These are phyloP conservation scores for Yarrowia sp. DNA, from an alignment of 805 yeast genomes.

Conservation along the genomic window DNA sequence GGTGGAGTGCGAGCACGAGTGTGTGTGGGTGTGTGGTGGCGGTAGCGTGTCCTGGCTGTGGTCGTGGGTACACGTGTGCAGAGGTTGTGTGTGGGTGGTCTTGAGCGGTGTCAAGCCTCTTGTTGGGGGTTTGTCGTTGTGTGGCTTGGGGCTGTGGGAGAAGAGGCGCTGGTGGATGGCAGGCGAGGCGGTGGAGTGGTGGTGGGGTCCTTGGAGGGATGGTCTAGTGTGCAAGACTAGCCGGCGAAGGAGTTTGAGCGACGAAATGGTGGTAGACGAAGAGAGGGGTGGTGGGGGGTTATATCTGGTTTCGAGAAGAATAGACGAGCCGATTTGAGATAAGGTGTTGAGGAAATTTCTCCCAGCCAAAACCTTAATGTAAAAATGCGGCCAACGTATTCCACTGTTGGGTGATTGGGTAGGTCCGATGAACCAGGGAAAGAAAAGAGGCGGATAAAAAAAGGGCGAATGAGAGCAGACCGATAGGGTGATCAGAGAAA, in stretches of 20 bases:
- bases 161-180: constrained; percentile 7
- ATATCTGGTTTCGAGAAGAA: constrained; percentile 27
- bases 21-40: constrained; percentile 11
- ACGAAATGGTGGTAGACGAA: constrained; percentile 31
- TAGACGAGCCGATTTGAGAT: constrained; percentile 37
- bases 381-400: constrained; percentile 18
- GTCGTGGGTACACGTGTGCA: constrained; percentile 18
- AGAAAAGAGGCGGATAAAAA: not conserved
- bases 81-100: not conserved
- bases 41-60: constrained; percentile 9
- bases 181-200: constrained; percentile 12
- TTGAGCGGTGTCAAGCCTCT: not conserved
- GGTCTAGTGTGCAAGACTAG: constrained; percentile 37
- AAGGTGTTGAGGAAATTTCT: constrained; percentile 38
- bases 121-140: constrained; percentile 11
- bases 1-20: constrained; percentile 20
- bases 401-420: constrained; percentile 38
- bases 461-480: not conserved
- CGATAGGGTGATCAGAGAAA: too few species aligned
- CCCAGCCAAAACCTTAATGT: constrained; percentile 36
- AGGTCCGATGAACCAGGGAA: not conserved
- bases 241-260: constrained; percentile 30
- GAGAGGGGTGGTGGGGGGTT: constrained; percentile 23
- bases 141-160: constrained; percentile 32
- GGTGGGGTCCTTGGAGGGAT: constrained; percentile 32